Conservation (phyloP, 352 stramenopile species). For the Phytophthora foliorum region DNA sequence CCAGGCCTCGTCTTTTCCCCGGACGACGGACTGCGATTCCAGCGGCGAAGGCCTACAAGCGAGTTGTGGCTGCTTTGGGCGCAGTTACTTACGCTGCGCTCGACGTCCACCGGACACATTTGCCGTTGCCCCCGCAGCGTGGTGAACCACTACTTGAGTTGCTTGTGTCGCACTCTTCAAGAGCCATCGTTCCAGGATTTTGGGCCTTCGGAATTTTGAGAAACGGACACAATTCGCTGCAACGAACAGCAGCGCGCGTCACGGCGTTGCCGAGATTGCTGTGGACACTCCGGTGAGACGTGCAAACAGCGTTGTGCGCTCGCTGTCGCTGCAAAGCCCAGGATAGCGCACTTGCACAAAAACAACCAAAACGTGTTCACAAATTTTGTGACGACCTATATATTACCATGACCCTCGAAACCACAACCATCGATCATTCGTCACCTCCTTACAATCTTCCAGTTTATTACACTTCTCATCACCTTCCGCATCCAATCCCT, state of each 20-base stretch:
- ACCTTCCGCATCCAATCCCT: slow-evolving; percentile 1
- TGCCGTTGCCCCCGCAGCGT: background rate
- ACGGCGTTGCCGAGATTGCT: background rate
- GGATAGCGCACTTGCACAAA: too few species aligned
- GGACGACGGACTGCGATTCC: background rate
- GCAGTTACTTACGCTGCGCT: slow-evolving; percentile 25
- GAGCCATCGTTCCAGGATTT: slow-evolving; percentile 18
- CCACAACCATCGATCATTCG: slow-evolving; percentile 15
- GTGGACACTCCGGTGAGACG: slow-evolving; percentile 11
- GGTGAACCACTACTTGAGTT: background rate
- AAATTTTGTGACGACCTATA: slow-evolving; percentile 8
- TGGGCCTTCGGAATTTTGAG: slow-evolving; percentile 4
- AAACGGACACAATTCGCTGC: slow-evolving; percentile 27
- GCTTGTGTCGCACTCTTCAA: slow-evolving; percentile 9
- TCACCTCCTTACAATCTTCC: background rate
- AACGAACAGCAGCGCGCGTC: background rate
- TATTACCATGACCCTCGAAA: slow-evolving; percentile 17
- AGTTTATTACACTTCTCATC: background rate
- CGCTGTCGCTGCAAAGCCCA: slow-evolving; percentile 16
- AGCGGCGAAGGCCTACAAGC: background rate
- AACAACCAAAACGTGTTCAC: slow-evolving; percentile 4
- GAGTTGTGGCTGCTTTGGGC: slow-evolving; percentile 16
- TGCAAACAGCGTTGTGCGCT: background rate
- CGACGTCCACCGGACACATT: slow-evolving; percentile 14
- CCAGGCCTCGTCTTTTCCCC: slow-evolving; percentile 23